Evolutionary conservation across 768 basidiomycete genomes (phyloP).

Genomic region (Leccinellum albellum): DNA sequence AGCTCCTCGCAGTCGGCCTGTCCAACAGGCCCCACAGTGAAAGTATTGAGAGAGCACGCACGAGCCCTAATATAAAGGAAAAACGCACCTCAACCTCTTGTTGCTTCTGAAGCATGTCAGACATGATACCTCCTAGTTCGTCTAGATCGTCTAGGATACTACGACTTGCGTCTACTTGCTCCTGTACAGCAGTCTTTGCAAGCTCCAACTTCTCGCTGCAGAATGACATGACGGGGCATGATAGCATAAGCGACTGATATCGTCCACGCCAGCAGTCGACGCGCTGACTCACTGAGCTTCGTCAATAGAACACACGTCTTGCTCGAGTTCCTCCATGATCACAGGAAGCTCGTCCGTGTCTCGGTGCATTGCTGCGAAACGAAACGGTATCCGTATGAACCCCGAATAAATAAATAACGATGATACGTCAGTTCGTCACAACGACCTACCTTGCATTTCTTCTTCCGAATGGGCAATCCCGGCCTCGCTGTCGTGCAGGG

Average conservation of each 20-base stretch:
- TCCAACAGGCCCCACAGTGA: not conserved
- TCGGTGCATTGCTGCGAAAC: slow-evolving; percentile 63
- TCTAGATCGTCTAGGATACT: slow-evolving; percentile 62
- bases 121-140: slow-evolving; percentile 75
- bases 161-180: slow-evolving; percentile 48
- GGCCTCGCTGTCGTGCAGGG: slow-evolving; percentile 63
- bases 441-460: slow-evolving; percentile 57
- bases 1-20: slow-evolving; percentile 53
- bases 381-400: not conserved
- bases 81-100: slow-evolving; percentile 59
- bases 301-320: slow-evolving; percentile 50
- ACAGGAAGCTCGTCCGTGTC: slow-evolving; percentile 75
- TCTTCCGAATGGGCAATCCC: slow-evolving; percentile 65
- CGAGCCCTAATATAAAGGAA: not conserved
- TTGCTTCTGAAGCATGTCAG: slow-evolving; percentile 69
- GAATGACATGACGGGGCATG: slow-evolving; percentile 2
- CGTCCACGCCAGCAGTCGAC: not conserved
- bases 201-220: slow-evolving; percentile 50
- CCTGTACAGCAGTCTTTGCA: slow-evolving; percentile 41
- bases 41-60: not conserved
- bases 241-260: not conserved
- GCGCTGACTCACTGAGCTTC: slow-evolving; percentile 48
- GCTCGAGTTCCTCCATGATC: slow-evolving; percentile 72
- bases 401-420: not conserved
- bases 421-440: not conserved